phyloP scores from a whole-genome alignment of 495 filamentous ascomycete species.

The Xylaria nigripes region DNA sequence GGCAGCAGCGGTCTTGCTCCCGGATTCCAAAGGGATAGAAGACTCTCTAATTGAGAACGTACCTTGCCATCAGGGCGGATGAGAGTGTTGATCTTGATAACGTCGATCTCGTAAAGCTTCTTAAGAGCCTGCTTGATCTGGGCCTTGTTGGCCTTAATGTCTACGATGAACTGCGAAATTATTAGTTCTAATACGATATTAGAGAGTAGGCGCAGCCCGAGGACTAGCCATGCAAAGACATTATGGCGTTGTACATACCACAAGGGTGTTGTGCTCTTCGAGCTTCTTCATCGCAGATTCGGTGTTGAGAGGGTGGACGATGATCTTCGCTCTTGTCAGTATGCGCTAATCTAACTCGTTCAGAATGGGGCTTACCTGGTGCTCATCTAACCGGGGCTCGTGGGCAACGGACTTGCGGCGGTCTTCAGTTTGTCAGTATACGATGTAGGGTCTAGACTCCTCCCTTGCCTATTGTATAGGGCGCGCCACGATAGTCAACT shows the following conservation, averaged over 20 bases:
- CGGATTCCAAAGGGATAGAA: not conserved
- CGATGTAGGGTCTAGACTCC: not conserved
- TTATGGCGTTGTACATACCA: constrained; percentile 28
- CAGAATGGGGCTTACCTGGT: constrained; percentile 69
- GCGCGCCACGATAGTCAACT: not conserved
- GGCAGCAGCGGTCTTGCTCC: not conserved
- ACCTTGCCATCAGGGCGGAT: constrained; percentile 47
- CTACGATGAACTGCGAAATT: constrained; percentile 68
- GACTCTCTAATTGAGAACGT: not conserved
- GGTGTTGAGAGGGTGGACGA: constrained; percentile 84
- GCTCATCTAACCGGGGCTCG: constrained; percentile 81
- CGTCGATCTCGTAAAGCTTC: constrained; percentile 98
- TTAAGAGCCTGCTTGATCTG: constrained; percentile 98
- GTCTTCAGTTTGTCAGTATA: constrained; percentile 4
- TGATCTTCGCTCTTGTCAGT: constrained; percentile 35
- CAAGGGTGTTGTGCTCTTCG: constrained; percentile 99
- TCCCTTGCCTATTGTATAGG: not conserved
- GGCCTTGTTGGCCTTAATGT: constrained; percentile 98
- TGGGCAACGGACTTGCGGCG: constrained; percentile 90
- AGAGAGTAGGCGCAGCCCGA: not conserved
- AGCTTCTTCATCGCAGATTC: constrained; percentile 99
- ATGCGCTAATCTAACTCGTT: not conserved
- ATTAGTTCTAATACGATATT: not conserved
- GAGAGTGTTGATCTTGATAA: constrained; percentile 97
- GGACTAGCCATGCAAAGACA: not conserved